A percentile compares a stretch with the other conserved stretches of the same genome.
Conservation (phyloP, 2,329 filamentous ascomycete genomes). For the Bipolaris victoriae region DNA sequence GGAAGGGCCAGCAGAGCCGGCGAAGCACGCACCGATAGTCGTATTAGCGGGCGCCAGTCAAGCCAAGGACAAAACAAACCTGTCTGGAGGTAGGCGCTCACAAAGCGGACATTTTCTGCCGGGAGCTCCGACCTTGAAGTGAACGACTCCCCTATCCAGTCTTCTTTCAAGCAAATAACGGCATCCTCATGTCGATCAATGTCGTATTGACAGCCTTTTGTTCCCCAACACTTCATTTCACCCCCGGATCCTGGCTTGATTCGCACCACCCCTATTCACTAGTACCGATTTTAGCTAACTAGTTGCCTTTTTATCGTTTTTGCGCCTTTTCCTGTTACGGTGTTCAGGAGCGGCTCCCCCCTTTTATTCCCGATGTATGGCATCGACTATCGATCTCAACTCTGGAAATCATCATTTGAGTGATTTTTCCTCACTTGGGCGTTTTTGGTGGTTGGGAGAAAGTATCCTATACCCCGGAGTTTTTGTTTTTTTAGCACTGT, state of each 20-base stretch:
- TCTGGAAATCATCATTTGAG: slow-evolving; percentile 12
- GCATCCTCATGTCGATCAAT: slow-evolving; percentile 5
- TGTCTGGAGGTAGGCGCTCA: slow-evolving; percentile 35
- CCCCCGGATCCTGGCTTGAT: slow-evolving; percentile 25
- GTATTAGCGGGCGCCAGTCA: slow-evolving; percentile 32
- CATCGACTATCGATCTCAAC: slow-evolving; percentile 13
- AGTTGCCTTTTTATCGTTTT: background rate
- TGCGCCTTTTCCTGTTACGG: background rate
- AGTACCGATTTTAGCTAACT: slow-evolving; percentile 22
- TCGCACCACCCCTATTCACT: slow-evolving; percentile 12
- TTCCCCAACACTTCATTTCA: slow-evolving; percentile 17
- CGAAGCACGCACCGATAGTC: slow-evolving; percentile 31
- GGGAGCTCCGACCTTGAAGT: background rate
- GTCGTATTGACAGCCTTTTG: background rate
- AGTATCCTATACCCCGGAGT: slow-evolving; percentile 38
- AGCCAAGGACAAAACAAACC: slow-evolving; percentile 31
- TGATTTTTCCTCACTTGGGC: slow-evolving; percentile 3
- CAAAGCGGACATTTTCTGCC: slow-evolving; percentile 15
- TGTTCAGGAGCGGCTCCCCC: background rate
- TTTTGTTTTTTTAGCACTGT: slow-evolving; percentile 6
- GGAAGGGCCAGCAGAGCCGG: slow-evolving; percentile 30
- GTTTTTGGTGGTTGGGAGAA: slow-evolving; percentile 26
- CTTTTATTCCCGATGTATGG: slow-evolving; percentile 6
- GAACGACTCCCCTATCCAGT: background rate
- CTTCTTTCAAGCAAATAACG: slow-evolving; percentile 3